Base-by-base conservation (phyloP, 2,329 filamentous ascomycete species). In the Colletotrichum lupini region DNA sequence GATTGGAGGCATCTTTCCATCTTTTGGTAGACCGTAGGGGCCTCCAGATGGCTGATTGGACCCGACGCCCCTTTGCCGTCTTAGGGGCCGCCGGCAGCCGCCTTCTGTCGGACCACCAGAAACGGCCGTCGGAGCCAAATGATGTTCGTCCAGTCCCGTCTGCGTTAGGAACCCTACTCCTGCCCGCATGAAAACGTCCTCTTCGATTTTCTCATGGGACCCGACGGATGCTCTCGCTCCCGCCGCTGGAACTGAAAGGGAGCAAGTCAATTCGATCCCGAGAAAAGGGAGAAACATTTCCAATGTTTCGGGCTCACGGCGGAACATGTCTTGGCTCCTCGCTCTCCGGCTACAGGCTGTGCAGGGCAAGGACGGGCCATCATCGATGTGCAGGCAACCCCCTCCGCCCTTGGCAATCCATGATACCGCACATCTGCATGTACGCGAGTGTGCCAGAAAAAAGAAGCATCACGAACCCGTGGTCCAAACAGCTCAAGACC, bases 51-150 rank as follows among this genome's bases (percentile, higher is more conserved):
- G 58, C 49, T 74, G 72, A 68, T 72, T 74, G 72, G 62, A 30
- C 52, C 42, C 52, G 68, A 59, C 52, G 67, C 67, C 68, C 68
- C 57, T 73, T 62, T 42, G 60, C 71, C 67, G 46, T 66, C n/a
- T 67, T 61, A 68, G 57, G 49, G 61, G 67, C 61, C 49, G 71
- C 67, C 71, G 24, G 57, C 68, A 72, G 62, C 72, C 68, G 72
- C 72, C 68, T 37, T 71, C 42, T 72, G 52, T 62, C 72, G 72
- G 68, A 67, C 68, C 57, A 68, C 72, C 72, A 74, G 68, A 74
- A 74, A 72, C 68, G 68, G 72, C 57, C 57, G 62, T 67, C 72
- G 72, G 68, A 74, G 72, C 68, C 72, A 68, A 49, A 74, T 42
- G 62, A 30, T 59, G 49, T 68, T 68, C 35, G 19, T n/a, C 42